phyloP scores from a whole-genome alignment of 352 stramenopile species.

The Phytophthora ohioensis region DNA sequence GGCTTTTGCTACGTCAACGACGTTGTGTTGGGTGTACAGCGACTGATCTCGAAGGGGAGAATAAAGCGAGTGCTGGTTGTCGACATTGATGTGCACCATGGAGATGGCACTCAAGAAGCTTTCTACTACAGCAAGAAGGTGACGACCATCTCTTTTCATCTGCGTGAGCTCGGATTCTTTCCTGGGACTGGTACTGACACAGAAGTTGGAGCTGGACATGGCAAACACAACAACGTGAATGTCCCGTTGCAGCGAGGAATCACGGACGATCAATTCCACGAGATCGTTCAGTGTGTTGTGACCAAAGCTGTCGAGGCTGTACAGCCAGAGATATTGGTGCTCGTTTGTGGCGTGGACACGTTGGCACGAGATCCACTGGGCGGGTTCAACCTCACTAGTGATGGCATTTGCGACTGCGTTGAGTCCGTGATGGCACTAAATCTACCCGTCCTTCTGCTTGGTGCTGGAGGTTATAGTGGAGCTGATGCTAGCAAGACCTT shows the following conservation, averaged over 20 bases:
- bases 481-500: conserved; percentile 62
- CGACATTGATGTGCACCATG: conserved; percentile 74
- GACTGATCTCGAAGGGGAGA: conserved; percentile 94
- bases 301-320: conserved; percentile 48
- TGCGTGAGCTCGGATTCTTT: conserved; percentile 59
- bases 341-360: conserved; percentile 81
- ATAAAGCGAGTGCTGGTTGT: conserved; percentile 50
- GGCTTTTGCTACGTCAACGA: conserved; percentile 98
- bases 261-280: conserved; percentile 58
- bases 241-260: conserved; percentile 66
- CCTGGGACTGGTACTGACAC: conserved; percentile 46
- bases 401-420: conserved; percentile 45
- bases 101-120: conserved; percentile 63
- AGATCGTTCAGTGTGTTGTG: conserved; percentile 55
- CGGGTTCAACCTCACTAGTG: conserved; percentile 60
- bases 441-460: conserved; percentile 62
- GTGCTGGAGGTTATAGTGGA: conserved; percentile 75
- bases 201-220: conserved; percentile 37
- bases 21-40: conserved; percentile 97
- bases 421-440: conserved; percentile 43
- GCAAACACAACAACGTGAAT: conserved; percentile 67
- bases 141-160: conserved; percentile 66
- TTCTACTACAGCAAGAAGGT: conserved; percentile 64
- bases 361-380: conserved; percentile 51
- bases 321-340: conserved; percentile 56